Evolutionary conservation across 768 basidiomycete genomes (phyloP), one percentile per base, ranked within the genome.

Genomic region (Phylloporus rhodoxanthus): DNA sequence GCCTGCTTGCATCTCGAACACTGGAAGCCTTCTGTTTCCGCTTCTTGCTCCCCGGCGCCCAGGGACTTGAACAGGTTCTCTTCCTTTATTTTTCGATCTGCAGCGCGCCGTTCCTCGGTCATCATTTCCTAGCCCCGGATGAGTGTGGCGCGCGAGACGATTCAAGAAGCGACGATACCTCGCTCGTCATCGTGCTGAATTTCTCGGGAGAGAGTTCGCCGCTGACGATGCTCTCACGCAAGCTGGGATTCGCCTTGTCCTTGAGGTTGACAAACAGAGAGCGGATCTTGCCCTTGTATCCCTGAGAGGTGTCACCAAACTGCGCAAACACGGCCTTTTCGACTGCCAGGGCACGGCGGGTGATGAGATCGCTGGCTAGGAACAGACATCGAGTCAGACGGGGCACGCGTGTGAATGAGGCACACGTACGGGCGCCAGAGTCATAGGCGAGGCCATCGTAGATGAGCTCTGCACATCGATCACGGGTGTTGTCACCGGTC

Each of bases 21-120:
- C 66, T 97, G 91, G 87, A 99, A 99, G 2, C 91, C 94, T 55
- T 93, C 91, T 1, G 96, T 99, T 68, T 98, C 96, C 13, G 94
- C 92, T 67, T 93, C 81, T 55, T 83, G 84, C 58, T 94, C 87
- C 2, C 78, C 87, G 0, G 95, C 95, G 2, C 88, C 90, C 1
- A 96, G 81, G 1, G 93, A 87, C 29, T 93, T 87, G 75, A 90
- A 87, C 42, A 99, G 70, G 63, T 98, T 97, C 45, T 88, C 82
- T 59, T 86, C 82, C 49, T 81, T 77, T 52, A 98, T 86, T 63
- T 83, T 85, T 51, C 79, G 78, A 58, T 94, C 87, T 8, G 86
- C 85, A 2, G 86, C 83, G 60, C 90, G 87, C 28, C 91, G 79
- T 56, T 94, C 91, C 62, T 91, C 91, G 0, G 91, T 90, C 13